Base-by-base conservation (phyloP, 345 rosid species). In the Triadica sebifera region DNA sequence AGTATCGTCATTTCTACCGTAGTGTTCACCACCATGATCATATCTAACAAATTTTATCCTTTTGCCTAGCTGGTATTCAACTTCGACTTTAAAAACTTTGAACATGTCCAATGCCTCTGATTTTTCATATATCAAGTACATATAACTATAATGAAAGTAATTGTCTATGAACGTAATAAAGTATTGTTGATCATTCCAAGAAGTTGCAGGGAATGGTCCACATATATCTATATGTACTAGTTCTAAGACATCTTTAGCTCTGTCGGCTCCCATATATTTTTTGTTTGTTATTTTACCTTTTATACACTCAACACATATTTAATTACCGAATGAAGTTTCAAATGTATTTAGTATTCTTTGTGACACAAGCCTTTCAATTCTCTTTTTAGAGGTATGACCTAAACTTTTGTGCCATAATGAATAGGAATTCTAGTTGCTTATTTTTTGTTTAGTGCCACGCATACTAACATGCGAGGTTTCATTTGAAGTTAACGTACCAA, bases 181-280 rank as follows among this genome's bases (percentile, higher is more conserved):
- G 11, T 53, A 77, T 8, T 56, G 8, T 53, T 77, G 43, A 12
- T 75, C 67, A 64, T 65, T 71, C 75, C 39, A 71, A 24, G 67
- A 53, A 41, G 72, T 0, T 1, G 4, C 55, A 29, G 51, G 63
- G 16, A 61, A 76, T 20, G 41, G 70, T 1, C 70, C 58, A 70
- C 7, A 63, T 10, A 55, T 62, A 39, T 71, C 15, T 0, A 10
- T 65, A 71, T 12, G 12, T 19, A 1, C 34, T 5, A 65, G 20
- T 51, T 77, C 13, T 59, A 59, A 59, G 56, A 72, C 24, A 20
- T 71, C 51, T 0, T 16, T 50, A 51, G 61, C 22, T 37, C 29
- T 45, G 0, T 10, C 15, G 5, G 70, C 55, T 43, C 39, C 20
- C 37, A 0, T 7, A 4, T n/a, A 63, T 41, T 15, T 76, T 3